phyloP scores from a whole-genome alignment of 768 basidiomycete species.

The Nidularia pulvinata region DNA sequence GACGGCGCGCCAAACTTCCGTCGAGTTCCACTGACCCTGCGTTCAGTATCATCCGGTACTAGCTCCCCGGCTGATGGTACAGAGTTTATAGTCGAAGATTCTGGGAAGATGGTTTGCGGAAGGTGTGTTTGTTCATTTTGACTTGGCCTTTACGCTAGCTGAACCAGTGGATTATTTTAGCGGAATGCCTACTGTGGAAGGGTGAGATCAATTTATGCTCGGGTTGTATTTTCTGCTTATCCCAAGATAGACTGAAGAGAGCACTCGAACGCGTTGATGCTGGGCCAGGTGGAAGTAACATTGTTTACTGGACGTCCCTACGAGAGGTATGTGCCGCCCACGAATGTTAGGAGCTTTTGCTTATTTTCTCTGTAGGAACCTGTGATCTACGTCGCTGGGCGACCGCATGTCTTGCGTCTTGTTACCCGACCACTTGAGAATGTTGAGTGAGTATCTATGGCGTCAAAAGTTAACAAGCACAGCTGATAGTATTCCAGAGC shows the following conservation, averaged over 20 bases:
- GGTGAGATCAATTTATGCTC: constrained; percentile 34
- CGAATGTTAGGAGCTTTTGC: neutral
- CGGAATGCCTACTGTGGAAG: constrained; percentile 95
- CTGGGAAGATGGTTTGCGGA: constrained; percentile 74
- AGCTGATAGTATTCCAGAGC: constrained; percentile 48
- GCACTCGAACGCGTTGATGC: constrained; percentile 83
- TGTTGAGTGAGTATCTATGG: constrained; percentile 70
- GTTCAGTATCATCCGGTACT: constrained; percentile 20
- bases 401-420: constrained; percentile 89
- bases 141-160: constrained; percentile 1
- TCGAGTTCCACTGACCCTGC: constrained; percentile 66
- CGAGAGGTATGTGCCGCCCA: constrained; percentile 60
- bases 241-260: constrained; percentile 58
- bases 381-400: constrained; percentile 85
- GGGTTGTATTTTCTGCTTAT: too few species aligned
- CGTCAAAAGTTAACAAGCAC: neutral
- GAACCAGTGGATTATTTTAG: constrained; percentile 30
- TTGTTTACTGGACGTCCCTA: constrained; percentile 92
- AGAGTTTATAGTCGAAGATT: constrained; percentile 36
- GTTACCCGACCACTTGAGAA: constrained; percentile 90
- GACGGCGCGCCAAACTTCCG: constrained; percentile 97
- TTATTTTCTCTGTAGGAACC: constrained; percentile 64
- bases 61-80: constrained; percentile 20
- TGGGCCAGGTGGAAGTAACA: constrained; percentile 70
- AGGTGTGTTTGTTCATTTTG: constrained; percentile 44